Conservation (phyloP, 345 rosid species). For the Moricandia arvensis region DNA sequence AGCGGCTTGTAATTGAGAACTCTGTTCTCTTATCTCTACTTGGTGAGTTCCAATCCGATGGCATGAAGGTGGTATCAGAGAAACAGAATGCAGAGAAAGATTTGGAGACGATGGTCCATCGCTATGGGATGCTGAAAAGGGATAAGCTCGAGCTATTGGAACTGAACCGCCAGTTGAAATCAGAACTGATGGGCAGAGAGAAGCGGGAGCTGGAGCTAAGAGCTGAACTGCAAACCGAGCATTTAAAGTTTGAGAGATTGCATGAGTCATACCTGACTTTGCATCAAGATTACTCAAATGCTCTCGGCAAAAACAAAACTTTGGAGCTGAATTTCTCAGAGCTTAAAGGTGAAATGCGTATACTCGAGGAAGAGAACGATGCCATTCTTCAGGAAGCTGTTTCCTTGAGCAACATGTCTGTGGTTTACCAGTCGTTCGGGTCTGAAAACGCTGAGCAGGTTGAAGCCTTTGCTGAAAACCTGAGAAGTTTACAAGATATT, state of each 20-base stretch:
- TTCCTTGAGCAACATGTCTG: slow-evolving; percentile 46
- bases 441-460: slow-evolving; percentile 55
- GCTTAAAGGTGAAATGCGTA: slow-evolving; percentile 45
- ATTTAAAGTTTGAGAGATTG: slow-evolving; percentile 44
- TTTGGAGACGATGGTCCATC: slow-evolving; percentile 38
- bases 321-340: slow-evolving; percentile 48
- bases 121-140: slow-evolving; percentile 42
- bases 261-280: slow-evolving; percentile 49
- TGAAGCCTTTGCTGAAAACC: slow-evolving; percentile 46
- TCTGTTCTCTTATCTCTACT: slow-evolving; percentile 62
- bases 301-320: slow-evolving; percentile 44
- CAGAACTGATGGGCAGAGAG: slow-evolving; percentile 47
- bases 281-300: slow-evolving; percentile 52
- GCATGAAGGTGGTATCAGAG: slow-evolving; percentile 52
- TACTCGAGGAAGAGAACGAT: slow-evolving; percentile 61
- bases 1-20: slow-evolving; percentile 69
- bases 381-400: slow-evolving; percentile 51
- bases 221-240: slow-evolving; percentile 45
- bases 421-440: slow-evolving; percentile 53
- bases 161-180: slow-evolving; percentile 55
- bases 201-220: slow-evolving; percentile 44
- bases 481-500: slow-evolving; percentile 37
- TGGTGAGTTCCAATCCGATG: slow-evolving; percentile 51
- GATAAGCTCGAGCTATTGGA: slow-evolving; percentile 57
- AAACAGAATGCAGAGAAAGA: slow-evolving; percentile 50